phyloP scores from a whole-genome alignment of 2,329 filamentous ascomycete genomes.

The Gaeumannomyces tritici region DNA sequence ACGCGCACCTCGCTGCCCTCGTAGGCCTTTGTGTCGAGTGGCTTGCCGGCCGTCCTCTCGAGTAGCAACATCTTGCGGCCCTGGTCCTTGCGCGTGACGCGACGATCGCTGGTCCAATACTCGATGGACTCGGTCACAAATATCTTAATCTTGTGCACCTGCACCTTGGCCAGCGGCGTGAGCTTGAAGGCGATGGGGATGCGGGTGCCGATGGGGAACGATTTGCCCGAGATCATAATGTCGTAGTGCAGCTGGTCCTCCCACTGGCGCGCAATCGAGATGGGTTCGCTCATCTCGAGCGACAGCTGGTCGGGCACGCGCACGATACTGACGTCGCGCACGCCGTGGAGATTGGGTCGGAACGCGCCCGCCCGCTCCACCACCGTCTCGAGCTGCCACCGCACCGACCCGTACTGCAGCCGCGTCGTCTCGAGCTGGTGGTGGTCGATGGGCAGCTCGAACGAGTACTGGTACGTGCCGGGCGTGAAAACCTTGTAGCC shows the following conservation, averaged over 20 bases:
- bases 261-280: conserved; percentile 88
- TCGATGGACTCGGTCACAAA: conserved; percentile 85
- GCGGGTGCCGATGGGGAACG: conserved; percentile 77
- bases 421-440: conserved; percentile 82
- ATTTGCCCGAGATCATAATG: conserved; percentile 92
- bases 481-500: conserved; percentile 82
- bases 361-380: conserved; percentile 85
- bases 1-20: conserved; percentile 68
- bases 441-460: conserved; percentile 84
- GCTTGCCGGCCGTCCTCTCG: conserved; percentile 76
- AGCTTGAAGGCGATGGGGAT: conserved; percentile 93
- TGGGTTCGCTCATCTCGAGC: conserved; percentile 83
- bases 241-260: conserved; percentile 94
- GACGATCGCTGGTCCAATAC: conserved; percentile 80
- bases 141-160: conserved; percentile 86
- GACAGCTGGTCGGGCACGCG: conserved; percentile 81
- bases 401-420: conserved; percentile 76
- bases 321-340: conserved; percentile 74
- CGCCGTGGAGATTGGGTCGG: conserved; percentile 75
- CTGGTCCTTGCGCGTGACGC: conserved; percentile 75
- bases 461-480: conserved; percentile 58
- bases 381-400: conserved; percentile 77
- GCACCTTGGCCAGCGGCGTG: conserved; percentile 85
- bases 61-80: conserved; percentile 78
- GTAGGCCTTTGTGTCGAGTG: conserved; percentile 58